Base-by-base conservation (phyloP, 768 basidiomycete species). In the Mycena rosella region DNA sequence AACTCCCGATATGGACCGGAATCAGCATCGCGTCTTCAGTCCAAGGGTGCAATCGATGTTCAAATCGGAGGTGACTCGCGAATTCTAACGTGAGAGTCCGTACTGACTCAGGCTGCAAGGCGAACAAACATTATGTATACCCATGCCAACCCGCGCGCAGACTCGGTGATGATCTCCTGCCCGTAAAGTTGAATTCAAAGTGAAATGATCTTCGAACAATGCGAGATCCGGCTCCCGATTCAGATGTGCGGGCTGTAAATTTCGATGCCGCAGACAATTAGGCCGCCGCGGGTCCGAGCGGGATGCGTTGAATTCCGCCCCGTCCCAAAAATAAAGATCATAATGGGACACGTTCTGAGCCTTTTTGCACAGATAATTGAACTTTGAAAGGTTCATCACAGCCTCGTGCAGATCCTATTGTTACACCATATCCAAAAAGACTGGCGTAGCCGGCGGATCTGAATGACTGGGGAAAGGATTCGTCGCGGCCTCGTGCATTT, bases 191-290 rank as follows among this genome's bases (percentile, higher is more conserved):
- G 38, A 34, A 6, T n/a, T n/a, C n/a, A n/a, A n/a, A n/a, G n/a
- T 14, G 9, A 10, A 15, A 14, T 53, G 11, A 47, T 51, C 63
- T 57, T 57, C 36, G 63, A 58, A 64, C 63, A 64, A 64, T 64
- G 63, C 48, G 17, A 64, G 63, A 64, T 64, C 63, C 54, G 49
- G 26, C 36, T 42, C 45, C 48, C 55, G 63, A n/a, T n/a, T n/a
- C n/a, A n/a, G n/a, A 64, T 64, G 38, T 24, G 30, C 40, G 48
- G 24, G 9, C n/a, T 17, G 36, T 62, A 32, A 26, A 32, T n/a
- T n/a, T n/a, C n/a, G n/a, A 30, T 54, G n/a, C 4, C 38, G 38
- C 29, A 51, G 49, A 51, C 49, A 51, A 51, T 51, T 51, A 11
- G 32, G 29, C 24, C 5, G 47, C 24, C 47, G 47, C 38, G 18